Evolutionary conservation across 768 basidiomycete genomes (phyloP), one percentile per base, ranked within the genome.

Genomic region (Leccinum uliginosum): DNA sequence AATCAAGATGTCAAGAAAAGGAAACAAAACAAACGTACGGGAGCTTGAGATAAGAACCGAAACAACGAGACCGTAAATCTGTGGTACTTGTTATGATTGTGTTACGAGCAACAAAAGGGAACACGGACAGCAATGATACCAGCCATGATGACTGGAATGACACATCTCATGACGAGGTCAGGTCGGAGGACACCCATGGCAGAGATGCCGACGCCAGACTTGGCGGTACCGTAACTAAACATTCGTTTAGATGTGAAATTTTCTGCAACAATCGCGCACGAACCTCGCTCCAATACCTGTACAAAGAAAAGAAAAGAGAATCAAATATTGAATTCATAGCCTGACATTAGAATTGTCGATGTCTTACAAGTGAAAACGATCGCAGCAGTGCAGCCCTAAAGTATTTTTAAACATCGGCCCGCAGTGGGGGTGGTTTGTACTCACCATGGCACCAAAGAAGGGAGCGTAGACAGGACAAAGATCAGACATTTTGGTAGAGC

Each of bases 51-150:
- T 97, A 69, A 99, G 83, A 55, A 98, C 96, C n/a, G 94, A 95
- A 49, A 99, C 96, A 74, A 99, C 97, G 59, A 99, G 85, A 67
- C 97, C 97, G 75, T 99, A 98, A 65, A 92, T 93, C 94, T 92
- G 63, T 11, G 24, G 26, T 9, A 26, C 19, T 29, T 19, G 45
- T 59, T n/a, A 57, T 19, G 10, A 46, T 21, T 23, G 15, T 17
- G 5, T 48, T 2, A 17, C 34, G 9, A 54, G 35, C 14, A 51
- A 9, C 30, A 30, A 43, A 59, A 43, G 23, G 26, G 38, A 29
- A 43, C 32, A 86, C 93, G 63, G 65, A 98, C 96, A 73, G 91
- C 96, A 77, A 98, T 97, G 79, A 98, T 98, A 93, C 96, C 96
- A 81, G 96, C 96, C 96, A 98, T 98, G 76, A 99, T 89, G 73